Conservation (phyloP, 306 rosid species). For the Hippophae gyantsensis region DNA sequence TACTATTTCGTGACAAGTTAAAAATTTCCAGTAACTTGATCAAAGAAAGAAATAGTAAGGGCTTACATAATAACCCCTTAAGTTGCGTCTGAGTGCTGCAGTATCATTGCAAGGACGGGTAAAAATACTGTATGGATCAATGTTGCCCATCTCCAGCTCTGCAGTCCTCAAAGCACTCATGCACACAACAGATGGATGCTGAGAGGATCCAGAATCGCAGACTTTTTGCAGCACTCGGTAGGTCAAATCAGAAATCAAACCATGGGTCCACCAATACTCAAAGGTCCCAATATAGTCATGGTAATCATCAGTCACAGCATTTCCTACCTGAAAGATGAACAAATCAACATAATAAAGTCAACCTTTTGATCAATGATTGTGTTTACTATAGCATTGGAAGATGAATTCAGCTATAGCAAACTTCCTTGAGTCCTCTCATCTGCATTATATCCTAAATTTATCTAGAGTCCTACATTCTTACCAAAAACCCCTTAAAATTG, state of each 20-base stretch:
- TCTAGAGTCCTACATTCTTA: conserved; percentile 29
- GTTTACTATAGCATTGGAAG: too few relatives aligned
- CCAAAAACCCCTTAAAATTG: conserved; percentile 85
- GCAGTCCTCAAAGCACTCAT: conserved; percentile 45
- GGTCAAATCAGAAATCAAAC: conserved; percentile 88
- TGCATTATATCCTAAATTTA: conserved; percentile 1
- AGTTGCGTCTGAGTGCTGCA: conserved; percentile 38
- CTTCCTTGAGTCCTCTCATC: not conserved
- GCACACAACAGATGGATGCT: conserved; percentile 74
- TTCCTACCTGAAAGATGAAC: conserved; percentile 59
- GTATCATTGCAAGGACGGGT: conserved; percentile 63
- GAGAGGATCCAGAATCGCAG: conserved; percentile 63
- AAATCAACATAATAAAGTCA: conserved; percentile 11
- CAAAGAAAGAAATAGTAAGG: conserved; percentile 2
- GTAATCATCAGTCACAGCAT: conserved; percentile 88
- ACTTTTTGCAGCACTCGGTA: conserved; percentile 37
- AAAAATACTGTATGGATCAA: conserved; percentile 78
- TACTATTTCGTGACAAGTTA: conserved; percentile 5
- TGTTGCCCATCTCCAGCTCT: conserved; percentile 63
- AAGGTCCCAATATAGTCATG: conserved; percentile 83
- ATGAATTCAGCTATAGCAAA: not conserved
- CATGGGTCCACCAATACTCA: conserved; percentile 96
- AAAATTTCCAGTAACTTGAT: not conserved
- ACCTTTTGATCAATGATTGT: conserved; percentile 7
- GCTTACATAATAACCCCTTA: conserved; percentile 82